Evolutionary conservation across 164 flowering plant genomes (phyloP).

Genomic region (Houttuynia cordata): DNA sequence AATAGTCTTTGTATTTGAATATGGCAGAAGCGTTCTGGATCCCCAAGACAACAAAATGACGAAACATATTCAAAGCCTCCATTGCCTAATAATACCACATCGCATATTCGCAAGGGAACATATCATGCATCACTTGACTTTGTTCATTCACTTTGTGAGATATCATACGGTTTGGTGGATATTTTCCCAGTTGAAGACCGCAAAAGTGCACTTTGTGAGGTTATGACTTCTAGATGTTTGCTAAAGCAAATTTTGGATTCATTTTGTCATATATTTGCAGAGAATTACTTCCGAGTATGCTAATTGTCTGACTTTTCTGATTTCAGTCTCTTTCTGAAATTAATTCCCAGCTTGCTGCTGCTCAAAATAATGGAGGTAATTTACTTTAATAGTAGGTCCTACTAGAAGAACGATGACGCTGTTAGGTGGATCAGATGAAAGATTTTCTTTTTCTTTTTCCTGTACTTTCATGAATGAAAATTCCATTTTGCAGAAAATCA

Average conservation of each 20-base stretch:
- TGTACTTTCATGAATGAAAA: too few species aligned
- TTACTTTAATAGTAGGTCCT: not conserved
- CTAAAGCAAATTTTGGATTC: not conserved
- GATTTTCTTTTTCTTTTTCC: not conserved
- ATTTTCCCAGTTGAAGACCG: constrained; percentile 96
- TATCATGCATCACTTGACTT: constrained; percentile 93
- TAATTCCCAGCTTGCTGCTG: constrained; percentile 60
- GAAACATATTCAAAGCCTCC: constrained; percentile 66
- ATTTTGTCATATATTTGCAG: constrained; percentile 1
- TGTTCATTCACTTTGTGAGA: constrained; percentile 84
- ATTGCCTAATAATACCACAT: constrained; percentile 49
- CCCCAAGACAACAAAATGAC: constrained; percentile 54
- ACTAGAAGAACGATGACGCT: not conserved
- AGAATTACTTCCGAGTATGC: constrained; percentile 4
- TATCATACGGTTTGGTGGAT: constrained; percentile 91
- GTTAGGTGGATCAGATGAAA: not conserved
- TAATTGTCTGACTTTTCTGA: constrained; percentile 16
- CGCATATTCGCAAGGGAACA: constrained; percentile 81
- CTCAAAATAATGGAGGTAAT: constrained; percentile 87
- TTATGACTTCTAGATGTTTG: constrained; percentile 13
- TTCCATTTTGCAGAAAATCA: too few species aligned
- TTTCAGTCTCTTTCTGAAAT: constrained; percentile 85
- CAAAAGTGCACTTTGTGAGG: constrained; percentile 91
- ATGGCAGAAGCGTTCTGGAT: constrained; percentile 63
- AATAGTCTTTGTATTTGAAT: not conserved